Evolutionary conservation across 2,329 filamentous ascomycete genomes (phyloP), one percentile per base, ranked within the genome.

Genomic region (Magnaporthales sp.): DNA sequence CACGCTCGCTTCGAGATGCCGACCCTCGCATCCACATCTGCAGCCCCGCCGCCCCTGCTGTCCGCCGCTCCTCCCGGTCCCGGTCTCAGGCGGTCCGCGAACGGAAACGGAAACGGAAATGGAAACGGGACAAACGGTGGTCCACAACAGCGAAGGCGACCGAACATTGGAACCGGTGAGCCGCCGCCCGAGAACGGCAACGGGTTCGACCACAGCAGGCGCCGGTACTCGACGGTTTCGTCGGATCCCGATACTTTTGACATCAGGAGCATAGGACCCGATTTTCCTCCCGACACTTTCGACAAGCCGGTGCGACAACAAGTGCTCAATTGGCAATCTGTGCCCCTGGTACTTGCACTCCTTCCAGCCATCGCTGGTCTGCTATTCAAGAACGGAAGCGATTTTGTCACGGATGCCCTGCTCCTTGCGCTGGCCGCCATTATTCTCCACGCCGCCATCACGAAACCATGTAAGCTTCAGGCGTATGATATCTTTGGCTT

Each of bases 361-460:
- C 79, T 98, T 15, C 94, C 94, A 3, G 93, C 93, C 1, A 75
- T 97, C n/a, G 92, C 88, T 0, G 94, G 93, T 0, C 78, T 96
- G 63, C 80, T 97, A 67, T 96, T 97, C 75, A 86, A 91, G 68
- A 91, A 96, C 78, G 94, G 94, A 13, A 90, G 89, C 71, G 86
- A 89, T 0, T 84, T 97, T 68, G 87, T 93, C 66, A 97, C 93
- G 0, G 94, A 98, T 76, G 78, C 96, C 30, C 89, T 95, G 72
- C 81, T 98, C 38, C 79, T 98, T 32, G 87, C 85, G 2, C 77
- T 98, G 68, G 91, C 91, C 2, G 91, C 90, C 4, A 84, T 97
- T 61, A 96, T 97, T 73, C 81, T 98, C 69, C 93, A 97, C 75
- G 97, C 93, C 92, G 93, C 91, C 63, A 90, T 97, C 60, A 89